A percentile compares a stretch with the other conserved stretches of the same genome.
Evolutionary conservation across 257 asterid genomes (phyloP).

Genomic region (Ilex asprella): DNA sequence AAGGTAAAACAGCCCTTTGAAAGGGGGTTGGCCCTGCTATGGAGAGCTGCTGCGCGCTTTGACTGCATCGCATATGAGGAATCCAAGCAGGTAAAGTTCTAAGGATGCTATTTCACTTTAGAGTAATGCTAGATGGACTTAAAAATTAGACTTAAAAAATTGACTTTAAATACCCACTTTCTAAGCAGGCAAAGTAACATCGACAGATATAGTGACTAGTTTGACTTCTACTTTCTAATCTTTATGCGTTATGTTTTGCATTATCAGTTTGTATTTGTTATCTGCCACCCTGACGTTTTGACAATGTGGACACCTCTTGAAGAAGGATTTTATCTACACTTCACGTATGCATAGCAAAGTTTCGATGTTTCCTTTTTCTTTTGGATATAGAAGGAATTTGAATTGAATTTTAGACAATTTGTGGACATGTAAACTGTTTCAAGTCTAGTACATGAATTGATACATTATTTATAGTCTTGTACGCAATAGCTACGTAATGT

Average conservation of each 20-base stretch:
- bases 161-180: conserved; percentile 8
- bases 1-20: conserved; percentile 83
- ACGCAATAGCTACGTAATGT: not conserved
- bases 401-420: too few species aligned
- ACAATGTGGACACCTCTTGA: conserved; percentile 70
- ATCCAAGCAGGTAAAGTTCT: conserved; percentile 67
- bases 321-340: conserved; percentile 89
- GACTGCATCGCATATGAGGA: conserved; percentile 95
- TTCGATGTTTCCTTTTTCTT: not conserved
- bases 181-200: conserved; percentile 2
- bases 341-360: conserved; percentile 51
- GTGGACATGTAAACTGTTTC: too few species aligned
- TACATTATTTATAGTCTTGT: too few species aligned
- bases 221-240: not conserved
- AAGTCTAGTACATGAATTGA: too few species aligned
- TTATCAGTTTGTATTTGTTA: not conserved
- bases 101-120: conserved; percentile 16
- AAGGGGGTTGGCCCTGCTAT: conserved; percentile 97
- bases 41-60: conserved; percentile 87
- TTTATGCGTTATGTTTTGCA: not conserved
- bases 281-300: conserved; percentile 36
- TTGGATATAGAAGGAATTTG: not conserved
- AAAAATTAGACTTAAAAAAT: too few species aligned
- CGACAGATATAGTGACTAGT: not conserved
- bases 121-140: too few species aligned